Conservation (phyloP, 495 filamentous ascomycete genomes). For the Podospora fimiseda region DNA sequence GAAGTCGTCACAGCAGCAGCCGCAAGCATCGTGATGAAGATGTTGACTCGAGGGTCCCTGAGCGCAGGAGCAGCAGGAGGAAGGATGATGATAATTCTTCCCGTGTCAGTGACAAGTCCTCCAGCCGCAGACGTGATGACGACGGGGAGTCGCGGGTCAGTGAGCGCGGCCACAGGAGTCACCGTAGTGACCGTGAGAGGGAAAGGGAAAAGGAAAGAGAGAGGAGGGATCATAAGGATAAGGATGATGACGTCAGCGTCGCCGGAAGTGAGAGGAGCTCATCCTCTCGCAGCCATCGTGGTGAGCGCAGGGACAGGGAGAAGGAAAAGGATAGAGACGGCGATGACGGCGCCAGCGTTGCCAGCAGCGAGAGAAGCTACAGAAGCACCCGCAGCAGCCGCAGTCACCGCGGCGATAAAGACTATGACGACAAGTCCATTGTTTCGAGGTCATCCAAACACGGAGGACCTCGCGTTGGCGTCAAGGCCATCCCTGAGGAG, state of each 20-base stretch:
- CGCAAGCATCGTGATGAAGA: constrained; percentile 25
- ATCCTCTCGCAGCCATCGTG: background rate
- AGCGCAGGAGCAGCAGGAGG: constrained; percentile 20
- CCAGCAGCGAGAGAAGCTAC: background rate
- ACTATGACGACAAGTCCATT: constrained; percentile 1
- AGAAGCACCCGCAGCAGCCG: constrained; percentile 8
- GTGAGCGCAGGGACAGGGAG: constrained; percentile 18
- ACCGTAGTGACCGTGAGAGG: background rate
- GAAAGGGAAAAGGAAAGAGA: background rate
- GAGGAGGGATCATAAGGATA: background rate
- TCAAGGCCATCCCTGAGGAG: constrained; percentile 27
- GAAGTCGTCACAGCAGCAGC: constrained; percentile 22
- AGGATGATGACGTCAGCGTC: background rate
- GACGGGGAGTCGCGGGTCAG: constrained; percentile 1
- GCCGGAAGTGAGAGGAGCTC: background rate
- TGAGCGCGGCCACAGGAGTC: constrained; percentile 12
- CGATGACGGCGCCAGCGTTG: background rate
- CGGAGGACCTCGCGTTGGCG: constrained; percentile 7
- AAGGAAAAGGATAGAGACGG: constrained; percentile 2
- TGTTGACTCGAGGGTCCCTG: constrained; percentile 15
- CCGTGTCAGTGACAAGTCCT: constrained; percentile 18
- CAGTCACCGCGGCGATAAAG: background rate
- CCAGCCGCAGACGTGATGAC: constrained; percentile 23
- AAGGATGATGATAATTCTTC: constrained; percentile 16
- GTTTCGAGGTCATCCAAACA: constrained; percentile 14